phyloP scores from a whole-genome alignment of 2,329 filamentous ascomycete genomes.

The Neofusicoccum kwambonambiense region DNA sequence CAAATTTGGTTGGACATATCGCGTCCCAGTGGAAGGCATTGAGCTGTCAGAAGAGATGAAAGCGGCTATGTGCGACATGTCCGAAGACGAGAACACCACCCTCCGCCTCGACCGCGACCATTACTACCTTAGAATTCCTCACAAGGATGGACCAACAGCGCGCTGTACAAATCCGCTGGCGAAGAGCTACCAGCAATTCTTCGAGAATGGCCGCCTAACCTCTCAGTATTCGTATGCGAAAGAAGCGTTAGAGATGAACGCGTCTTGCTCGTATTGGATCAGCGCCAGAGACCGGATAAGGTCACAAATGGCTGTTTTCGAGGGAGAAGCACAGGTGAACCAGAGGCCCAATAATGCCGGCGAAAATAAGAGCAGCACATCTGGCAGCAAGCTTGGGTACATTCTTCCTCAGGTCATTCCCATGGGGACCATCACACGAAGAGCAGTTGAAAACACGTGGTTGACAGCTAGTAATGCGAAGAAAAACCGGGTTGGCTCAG shows the following conservation, averaged over 20 bases:
- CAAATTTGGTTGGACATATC: conserved; percentile 89
- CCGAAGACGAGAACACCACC: conserved; percentile 65
- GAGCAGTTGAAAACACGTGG: conserved; percentile 97
- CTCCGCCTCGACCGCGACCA: conserved; percentile 66
- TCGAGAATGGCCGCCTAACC: conserved; percentile 82
- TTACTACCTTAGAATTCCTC: conserved; percentile 87
- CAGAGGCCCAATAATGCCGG: conserved; percentile 24
- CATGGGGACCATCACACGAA: conserved; percentile 94
- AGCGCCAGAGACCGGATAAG: conserved; percentile 89
- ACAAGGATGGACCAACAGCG: conserved; percentile 87
- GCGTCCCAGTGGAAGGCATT: conserved; percentile 53
- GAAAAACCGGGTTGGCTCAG: conserved; percentile 90
- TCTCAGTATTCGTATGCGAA: conserved; percentile 90
- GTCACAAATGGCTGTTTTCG: conserved; percentile 93
- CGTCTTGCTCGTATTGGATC: conserved; percentile 98
- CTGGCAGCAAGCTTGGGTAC: conserved; percentile 61
- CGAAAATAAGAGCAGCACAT: conserved; percentile 19
- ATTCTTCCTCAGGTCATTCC: conserved; percentile 95
- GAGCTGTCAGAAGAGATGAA: conserved; percentile 58
- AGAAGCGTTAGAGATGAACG: conserved; percentile 96
- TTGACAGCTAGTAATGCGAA: conserved; percentile 97
- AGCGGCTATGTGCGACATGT: conserved; percentile 63
- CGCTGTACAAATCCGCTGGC: conserved; percentile 85
- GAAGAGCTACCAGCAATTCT: conserved; percentile 86
- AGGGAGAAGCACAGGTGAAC: conserved; percentile 53